A percentile compares a stretch with the other conserved stretches of the same genome.
Conservation (phyloP, 768 basidiomycete genomes). For the Lactarius sp. region DNA sequence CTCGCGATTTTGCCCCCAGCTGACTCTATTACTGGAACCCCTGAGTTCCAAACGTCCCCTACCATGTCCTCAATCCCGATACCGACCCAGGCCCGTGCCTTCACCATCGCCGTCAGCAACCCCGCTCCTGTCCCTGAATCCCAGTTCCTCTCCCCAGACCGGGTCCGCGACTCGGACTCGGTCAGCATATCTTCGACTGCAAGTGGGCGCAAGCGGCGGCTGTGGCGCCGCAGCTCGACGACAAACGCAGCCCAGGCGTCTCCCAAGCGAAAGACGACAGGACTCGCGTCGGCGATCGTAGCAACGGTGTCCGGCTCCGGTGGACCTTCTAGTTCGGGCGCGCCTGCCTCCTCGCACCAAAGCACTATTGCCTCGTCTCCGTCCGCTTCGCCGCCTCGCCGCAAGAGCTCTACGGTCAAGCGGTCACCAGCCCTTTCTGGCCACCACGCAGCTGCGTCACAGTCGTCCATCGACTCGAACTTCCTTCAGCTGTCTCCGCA, state of each 20-base stretch:
- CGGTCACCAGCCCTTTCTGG: slow-evolving; percentile 21
- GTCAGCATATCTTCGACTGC: slow-evolving; percentile 25
- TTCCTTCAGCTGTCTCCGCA: slow-evolving; percentile 14
- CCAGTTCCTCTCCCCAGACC: slow-evolving; percentile 16
- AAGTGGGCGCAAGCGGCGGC: slow-evolving; percentile 20
- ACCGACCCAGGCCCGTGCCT: slow-evolving; percentile 2
- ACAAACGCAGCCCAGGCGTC: slow-evolving; percentile 12
- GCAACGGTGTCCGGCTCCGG: slow-evolving; percentile 60
- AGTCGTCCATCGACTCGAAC: slow-evolving; percentile 25
- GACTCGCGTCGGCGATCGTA: slow-evolving; percentile 63
- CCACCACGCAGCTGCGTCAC: slow-evolving; percentile 11
- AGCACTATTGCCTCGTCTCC: background rate
- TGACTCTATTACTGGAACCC: slow-evolving; percentile 40
- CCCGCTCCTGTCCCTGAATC: background rate
- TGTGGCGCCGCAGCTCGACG: slow-evolving; percentile 21
- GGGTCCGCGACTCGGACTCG: slow-evolving; percentile 25
- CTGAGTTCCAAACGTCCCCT: slow-evolving; percentile 7
- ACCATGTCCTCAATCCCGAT: background rate
- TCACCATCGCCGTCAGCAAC: slow-evolving; percentile 3
- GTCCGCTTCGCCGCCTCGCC: slow-evolving; percentile 3
- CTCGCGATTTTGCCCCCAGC: slow-evolving; percentile 34
- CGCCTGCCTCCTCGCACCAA: slow-evolving; percentile 1
- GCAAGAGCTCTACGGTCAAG: slow-evolving; percentile 3
- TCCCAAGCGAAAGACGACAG: slow-evolving; percentile 41
- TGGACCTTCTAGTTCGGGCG: slow-evolving; percentile 23